phyloP scores from a whole-genome alignment of 495 filamentous ascomycete genomes.

The Penicillium canariense region DNA sequence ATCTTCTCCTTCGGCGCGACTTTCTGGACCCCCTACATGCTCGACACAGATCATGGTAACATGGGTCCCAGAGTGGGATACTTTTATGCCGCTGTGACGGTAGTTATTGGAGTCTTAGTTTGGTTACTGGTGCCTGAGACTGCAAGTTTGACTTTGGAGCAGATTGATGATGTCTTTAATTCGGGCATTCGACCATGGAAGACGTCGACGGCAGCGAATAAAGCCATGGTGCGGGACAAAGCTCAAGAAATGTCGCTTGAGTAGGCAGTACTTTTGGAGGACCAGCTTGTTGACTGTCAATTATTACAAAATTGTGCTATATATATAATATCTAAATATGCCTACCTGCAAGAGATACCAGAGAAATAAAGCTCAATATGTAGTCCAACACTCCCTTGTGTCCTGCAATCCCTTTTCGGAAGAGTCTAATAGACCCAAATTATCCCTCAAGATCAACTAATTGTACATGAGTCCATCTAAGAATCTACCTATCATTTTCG shows the following conservation, averaged over 20 bases:
- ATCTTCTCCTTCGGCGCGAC: conserved; percentile 28
- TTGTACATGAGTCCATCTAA: no score
- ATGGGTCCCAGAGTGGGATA: conserved; percentile 34
- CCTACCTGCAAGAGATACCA: neutral
- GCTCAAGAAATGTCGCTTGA: neutral
- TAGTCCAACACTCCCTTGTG: no score
- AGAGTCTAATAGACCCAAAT: no score
- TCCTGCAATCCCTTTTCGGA: no score
- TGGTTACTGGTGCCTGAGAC: conserved; percentile 31
- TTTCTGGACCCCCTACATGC: conserved; percentile 35
- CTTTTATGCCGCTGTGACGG: conserved; percentile 29
- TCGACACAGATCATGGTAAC: conserved; percentile 24
- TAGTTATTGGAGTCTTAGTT: conserved; percentile 15
- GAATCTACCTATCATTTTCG: no score
- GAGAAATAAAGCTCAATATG: no score
- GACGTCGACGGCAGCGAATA: conserved; percentile 24
- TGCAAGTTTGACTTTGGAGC: conserved; percentile 28
- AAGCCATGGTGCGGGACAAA: conserved; percentile 3
- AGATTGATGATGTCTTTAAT: conserved; percentile 30
- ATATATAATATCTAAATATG: neutral
- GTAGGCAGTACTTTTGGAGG: neutral
- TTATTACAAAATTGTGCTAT: neutral
- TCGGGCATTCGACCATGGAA: conserved; percentile 24
- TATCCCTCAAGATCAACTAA: no score
- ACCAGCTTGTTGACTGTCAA: neutral